Percentiles rank a stretch among this genome's conserved stretches.
phyloP scores from a whole-genome alignment of 2,329 filamentous ascomycete genomes.

The Colletotrichum brevisporum region DNA sequence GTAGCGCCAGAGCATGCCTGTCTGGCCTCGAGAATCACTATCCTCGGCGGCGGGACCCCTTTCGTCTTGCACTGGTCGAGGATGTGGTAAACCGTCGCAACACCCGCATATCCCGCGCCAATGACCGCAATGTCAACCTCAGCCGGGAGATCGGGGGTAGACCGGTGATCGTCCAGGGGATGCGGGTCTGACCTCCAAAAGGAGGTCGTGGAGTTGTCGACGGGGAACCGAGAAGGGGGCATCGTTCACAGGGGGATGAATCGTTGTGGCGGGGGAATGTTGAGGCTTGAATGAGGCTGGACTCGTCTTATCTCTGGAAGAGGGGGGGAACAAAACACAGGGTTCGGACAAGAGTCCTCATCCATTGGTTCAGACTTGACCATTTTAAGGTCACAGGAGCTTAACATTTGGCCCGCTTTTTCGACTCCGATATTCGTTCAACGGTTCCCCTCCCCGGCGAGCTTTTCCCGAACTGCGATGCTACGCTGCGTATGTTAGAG shows the following conservation, averaged over 20 bases:
- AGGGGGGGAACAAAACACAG: neutral
- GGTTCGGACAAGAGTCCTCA: neutral
- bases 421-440: neutral
- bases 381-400: neutral
- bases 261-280: neutral
- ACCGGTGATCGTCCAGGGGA: conserved; percentile 41
- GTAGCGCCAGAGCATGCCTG: conserved; percentile 66
- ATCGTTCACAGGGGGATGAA: conserved; percentile 1
- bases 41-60: conserved; percentile 42
- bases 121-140: conserved; percentile 39
- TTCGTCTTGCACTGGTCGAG: conserved; percentile 47
- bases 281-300: too few relatives aligned
- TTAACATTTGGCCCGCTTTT: neutral
- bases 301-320: too few relatives aligned
- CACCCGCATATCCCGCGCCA: conserved; percentile 42
- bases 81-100: conserved; percentile 41
- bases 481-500: neutral
- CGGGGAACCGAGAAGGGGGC: conserved; percentile 35
- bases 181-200: conserved; percentile 42
- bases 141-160: conserved; percentile 36
- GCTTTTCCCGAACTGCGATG: neutral
- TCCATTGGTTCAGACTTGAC: neutral
- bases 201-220: conserved; percentile 38
- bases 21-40: conserved; percentile 66
- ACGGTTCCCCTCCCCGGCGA: too few relatives aligned